Evolutionary conservation across 495 filamentous ascomycete species (phyloP).

Genomic region (Penicillium lagena): DNA sequence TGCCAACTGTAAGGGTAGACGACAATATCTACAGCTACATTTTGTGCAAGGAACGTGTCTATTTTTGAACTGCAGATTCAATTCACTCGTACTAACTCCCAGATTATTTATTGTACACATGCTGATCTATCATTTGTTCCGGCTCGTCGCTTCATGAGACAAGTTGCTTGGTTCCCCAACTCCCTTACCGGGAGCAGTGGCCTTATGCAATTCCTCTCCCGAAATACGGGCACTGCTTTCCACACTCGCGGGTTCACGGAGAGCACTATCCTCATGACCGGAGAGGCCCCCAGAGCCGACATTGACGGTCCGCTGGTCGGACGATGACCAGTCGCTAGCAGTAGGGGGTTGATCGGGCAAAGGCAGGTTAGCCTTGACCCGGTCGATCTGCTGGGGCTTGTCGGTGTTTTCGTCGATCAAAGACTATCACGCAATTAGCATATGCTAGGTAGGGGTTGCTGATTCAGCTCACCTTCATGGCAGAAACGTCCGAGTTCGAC

Average conservation of each 20-base stretch:
- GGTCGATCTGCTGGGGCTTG: conserved; percentile 59
- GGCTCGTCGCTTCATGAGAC: conserved; percentile 41
- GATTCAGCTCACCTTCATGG: conserved; percentile 32
- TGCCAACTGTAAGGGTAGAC: no score
- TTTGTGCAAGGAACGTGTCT: no score
- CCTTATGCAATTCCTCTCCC: conserved; percentile 32
- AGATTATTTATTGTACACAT: conserved; percentile 13
- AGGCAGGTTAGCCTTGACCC: conserved; percentile 63
- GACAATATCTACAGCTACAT: no score
- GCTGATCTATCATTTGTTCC: no score
- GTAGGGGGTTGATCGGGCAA: conserved; percentile 71
- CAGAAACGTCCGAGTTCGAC: conserved; percentile 40
- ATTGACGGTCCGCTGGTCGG: conserved; percentile 59
- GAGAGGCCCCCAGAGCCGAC: conserved; percentile 59
- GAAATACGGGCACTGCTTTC: conserved; percentile 49
- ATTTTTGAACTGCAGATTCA: conserved; percentile 4
- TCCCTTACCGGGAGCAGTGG: conserved; percentile 29
- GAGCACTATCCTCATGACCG: conserved; percentile 44
- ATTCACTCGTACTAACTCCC: conserved; percentile 4
- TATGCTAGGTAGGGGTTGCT: neutral
- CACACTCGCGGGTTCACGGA: conserved; percentile 59
- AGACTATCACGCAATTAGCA: conserved; percentile 28
- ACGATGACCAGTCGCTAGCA: conserved; percentile 69
- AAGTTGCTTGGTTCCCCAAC: conserved; percentile 49
- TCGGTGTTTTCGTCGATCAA: conserved; percentile 38